Base-by-base conservation (phyloP, 768 basidiomycete genomes). In the Xanthoconium purpureum region DNA sequence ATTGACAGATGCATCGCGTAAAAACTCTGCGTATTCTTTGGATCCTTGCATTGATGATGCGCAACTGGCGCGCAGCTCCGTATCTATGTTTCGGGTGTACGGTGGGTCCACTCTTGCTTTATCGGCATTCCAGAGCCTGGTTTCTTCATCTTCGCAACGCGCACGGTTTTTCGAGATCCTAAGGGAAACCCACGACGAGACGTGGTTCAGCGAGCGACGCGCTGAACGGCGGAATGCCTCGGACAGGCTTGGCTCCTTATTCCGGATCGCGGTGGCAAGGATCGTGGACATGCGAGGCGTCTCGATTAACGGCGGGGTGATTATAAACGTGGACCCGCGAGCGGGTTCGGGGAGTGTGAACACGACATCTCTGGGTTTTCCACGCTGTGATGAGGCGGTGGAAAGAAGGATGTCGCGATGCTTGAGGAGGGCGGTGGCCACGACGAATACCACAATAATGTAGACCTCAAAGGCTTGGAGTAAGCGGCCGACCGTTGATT, bases 401-500 rank as follows among this genome's bases (percentile, higher is more conserved):
- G 40, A 48, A 35, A 52, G 51, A 17, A 53, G 50, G 32, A 33
- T 47, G 33, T 58, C 45, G 39, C 56, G 55, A 53, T 69, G 57
- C 36, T 54, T 63, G 49, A 72, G 52, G 63, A 80, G 74, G n/a
- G 78, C 71, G 35, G 70, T 63, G 49, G 86, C 73, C 57, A 87
- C 79, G 56, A 78, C 70, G 64, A 79, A 82, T n/a, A 88, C 68
- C 54, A 87, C 74, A 43, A 86, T 70, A 42, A 84, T 76, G 64
- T 84, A 91, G 24, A 84, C 61, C 63, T 87, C 84, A 35, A 84
- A 69, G 14, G 83, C 84, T 61, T 84, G 80, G 49, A 83, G 67
- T 61, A 90, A 81, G 45, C 85, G 83, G n/a, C 89, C 89, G 1
- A 87, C 71, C 11, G 77, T 75, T 7, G 81, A 81, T 71, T 91